Base-by-base conservation (phyloP, 192 early-diverging fungal genomes). In the Allomyces arbusculus region DNA sequence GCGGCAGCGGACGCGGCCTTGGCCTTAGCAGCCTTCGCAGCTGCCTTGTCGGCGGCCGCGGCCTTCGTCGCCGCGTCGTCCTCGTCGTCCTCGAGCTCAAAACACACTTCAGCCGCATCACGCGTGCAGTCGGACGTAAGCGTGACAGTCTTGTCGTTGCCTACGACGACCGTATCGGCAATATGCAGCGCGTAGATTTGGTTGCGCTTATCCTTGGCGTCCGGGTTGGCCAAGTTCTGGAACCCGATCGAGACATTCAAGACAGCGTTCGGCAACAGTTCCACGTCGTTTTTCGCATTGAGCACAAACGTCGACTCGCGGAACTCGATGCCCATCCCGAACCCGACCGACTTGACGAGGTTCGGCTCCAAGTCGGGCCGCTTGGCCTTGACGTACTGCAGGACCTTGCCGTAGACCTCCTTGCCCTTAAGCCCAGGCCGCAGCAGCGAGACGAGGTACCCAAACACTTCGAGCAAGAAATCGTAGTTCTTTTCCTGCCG, bases 271-370 rank as follows among this genome's bases (percentile, higher is more conserved):
- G 80, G 74, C 67, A 86, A 76, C 62, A 99, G 74, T 44, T 78
- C 75, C 64, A 79, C 76, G 26, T 69, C 63, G 70, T 84, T 89
- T 65, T 90, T 91, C n/a, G 80, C 67, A 40, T 78, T 81, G 62
- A 99, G 79, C 14, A 83, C 72, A 76, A 88, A 95, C 23, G 74
- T 78, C 12, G 86, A 80, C 68, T 99, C 96, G 50, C 87, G 78
- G 68, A 96, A 90, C 76, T 99, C 94, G 62, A 97, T 89, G 12
- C 96, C 96, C 65, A 90, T 96, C 74, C 82, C 85, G 72, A 84
- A 91, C 33, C 96, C 96, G 66, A 87, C 80, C 74, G 80, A 89
- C 69, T 91, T 92, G 24, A 87, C 79, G 76, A 99, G 91, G 68
- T 90, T 73, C n/a, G 77, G 76, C 70, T 82, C 83, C 25, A 99